Base-by-base conservation (phyloP, 2,329 filamentous ascomycete genomes). In the Ascochyta lentis region DNA sequence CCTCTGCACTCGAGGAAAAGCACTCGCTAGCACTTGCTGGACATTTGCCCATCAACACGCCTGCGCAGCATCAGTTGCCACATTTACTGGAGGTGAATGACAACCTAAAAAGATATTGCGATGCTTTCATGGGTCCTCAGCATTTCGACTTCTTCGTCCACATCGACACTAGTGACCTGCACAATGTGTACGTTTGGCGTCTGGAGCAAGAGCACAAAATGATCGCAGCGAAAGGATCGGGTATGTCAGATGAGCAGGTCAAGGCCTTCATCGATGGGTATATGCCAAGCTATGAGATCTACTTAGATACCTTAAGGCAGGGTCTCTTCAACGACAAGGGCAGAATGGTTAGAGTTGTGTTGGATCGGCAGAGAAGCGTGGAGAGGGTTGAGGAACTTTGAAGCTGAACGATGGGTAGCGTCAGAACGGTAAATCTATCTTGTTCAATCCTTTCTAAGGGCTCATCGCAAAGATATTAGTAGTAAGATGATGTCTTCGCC, bases 211-310 rank as follows among this genome's bases (percentile, higher is more conserved):
- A 96, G 76, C 83, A 84, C 43, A 84, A 84, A 55, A 80, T 96
- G 66, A 84, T 89, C 23, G 79, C 79, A 7, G 77, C 81, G 22
- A 89, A 84, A 61, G 91, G 90, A 1, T 83, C 81, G 0, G 92
- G 91, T 27, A 96, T 96, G 93, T 89, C 86, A 1, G 88, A 91
- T 64, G 88, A 91, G 52, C 84, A 94, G 72, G 91, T 96, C 39
- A 80, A 86, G 53, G 80, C 83, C 42, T 96, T 96, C 73, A 90
- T 91, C 15, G 83, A 89, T 70, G 86, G 86, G 1, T 81, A 81
- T 66, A 75, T 73, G 72, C 83, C 84, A 12, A 83, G 81, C 22
- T 86, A 86, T 66, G 84, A 86, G 67, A 70, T 86, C 3, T 86
- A 81, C 66, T 76, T 81, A 3, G 79, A 81, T 33, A 67, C 67